These are phyloP conservation scores for Mallotus repandus DNA, from an alignment of 441 rosid genomes.

Conservation along the genomic window DNA sequence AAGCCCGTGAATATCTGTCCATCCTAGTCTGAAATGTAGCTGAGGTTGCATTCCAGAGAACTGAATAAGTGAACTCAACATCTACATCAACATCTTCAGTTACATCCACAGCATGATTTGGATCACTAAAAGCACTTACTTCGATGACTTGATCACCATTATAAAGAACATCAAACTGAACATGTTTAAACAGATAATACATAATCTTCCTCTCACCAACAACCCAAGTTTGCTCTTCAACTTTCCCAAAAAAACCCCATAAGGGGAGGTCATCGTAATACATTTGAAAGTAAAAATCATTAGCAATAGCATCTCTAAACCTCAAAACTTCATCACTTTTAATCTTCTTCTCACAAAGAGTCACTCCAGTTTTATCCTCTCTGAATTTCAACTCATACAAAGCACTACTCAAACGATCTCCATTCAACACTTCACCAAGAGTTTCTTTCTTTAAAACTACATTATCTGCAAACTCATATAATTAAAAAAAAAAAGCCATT, in stretches of 20 bases:
- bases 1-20: slow-evolving; percentile 56
- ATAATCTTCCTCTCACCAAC: slow-evolving; percentile 32
- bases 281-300: slow-evolving; percentile 87
- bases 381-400: slow-evolving; percentile 51
- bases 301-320: slow-evolving; percentile 51
- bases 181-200: slow-evolving; percentile 65
- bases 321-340: slow-evolving; percentile 41
- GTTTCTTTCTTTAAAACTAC: slow-evolving; percentile 52
- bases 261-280: slow-evolving; percentile 83
- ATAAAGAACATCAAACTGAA: slow-evolving; percentile 61
- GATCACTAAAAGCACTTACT: slow-evolving; percentile 60
- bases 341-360: slow-evolving; percentile 54
- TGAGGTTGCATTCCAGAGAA: slow-evolving; percentile 61
- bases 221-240: slow-evolving; percentile 45
- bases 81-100: slow-evolving; percentile 53
- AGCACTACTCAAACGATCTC: slow-evolving; percentile 60
- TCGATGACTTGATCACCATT: slow-evolving; percentile 54
- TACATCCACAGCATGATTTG: slow-evolving; percentile 59
- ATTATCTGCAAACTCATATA: slow-evolving; percentile 42
- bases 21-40: slow-evolving; percentile 48
- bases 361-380: slow-evolving; percentile 41
- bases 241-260: slow-evolving; percentile 91
- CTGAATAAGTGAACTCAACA: slow-evolving; percentile 75
- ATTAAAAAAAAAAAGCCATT: not conserved
- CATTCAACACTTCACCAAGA: slow-evolving; percentile 84